A percentile compares a stretch with the other conserved stretches of the same genome.
Evolutionary conservation across 176 grass and related monocot species (phyloP).

Genomic region (Triticum aestivum): IWGSC_CS_RefSeq_v2.1 NC_057807.1:153460848-153461347

Average conservation of each 20-base stretch:
- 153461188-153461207: slow-evolving; percentile 93
- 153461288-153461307: slow-evolving; percentile 38
- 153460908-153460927: not conserved
- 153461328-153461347: not conserved
- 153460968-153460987: slow-evolving; percentile 1
- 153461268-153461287: slow-evolving; percentile 92
- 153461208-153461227: slow-evolving; percentile 96
- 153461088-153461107: not conserved
- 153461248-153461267: slow-evolving; percentile 93
- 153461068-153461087: not conserved
- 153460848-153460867: too few relatives aligned
- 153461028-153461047: not conserved
- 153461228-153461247: slow-evolving; percentile 98
- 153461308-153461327: slow-evolving; percentile 1
- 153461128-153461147: slow-evolving; percentile 74
- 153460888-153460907: not conserved
- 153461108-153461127: slow-evolving; percentile 17
- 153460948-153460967: not conserved
- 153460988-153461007: not conserved
- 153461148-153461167: slow-evolving; percentile 88
- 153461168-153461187: slow-evolving; percentile 85
- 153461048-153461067: not conserved
- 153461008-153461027: slow-evolving; percentile 1
- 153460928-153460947: not conserved
- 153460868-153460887: too few relatives aligned